Evolutionary conservation across 2,329 filamentous ascomycete species (phyloP), one percentile per base, ranked within the genome.

Genomic region (Colletotrichum melonis): DNA sequence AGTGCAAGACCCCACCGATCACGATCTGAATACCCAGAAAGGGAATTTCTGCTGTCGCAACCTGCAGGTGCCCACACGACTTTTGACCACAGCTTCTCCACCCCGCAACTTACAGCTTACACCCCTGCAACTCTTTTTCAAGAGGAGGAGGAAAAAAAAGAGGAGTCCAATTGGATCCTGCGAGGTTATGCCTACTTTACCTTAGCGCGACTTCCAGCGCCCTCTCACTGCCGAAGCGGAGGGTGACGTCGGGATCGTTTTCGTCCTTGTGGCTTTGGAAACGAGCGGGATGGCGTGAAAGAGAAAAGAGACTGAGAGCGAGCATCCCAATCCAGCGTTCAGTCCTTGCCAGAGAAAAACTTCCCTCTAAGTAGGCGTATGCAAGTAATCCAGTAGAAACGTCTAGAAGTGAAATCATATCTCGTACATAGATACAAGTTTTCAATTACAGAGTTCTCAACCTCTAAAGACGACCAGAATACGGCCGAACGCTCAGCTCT

Each of bases 1-100:
- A 55, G 65, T 66, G 42, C 60, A 57, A 35, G 38, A 4, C 14
- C 24, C 64, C 54, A 28, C 59, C 35, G 35, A 49, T 28, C 19
- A 60, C 74, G 74, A 75, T 74, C 60, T 74, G 74, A 65, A 67
- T 75, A 74, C 74, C 72, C 72, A 75, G 64, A 75, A 72, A 42
- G 74, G 74, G 67, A 75, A 74, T 60, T 24, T 71, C 38, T 38
- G 67, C 60, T 65, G 66, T 35, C 52, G 28, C 63, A 26, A 38
- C 30, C 22, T 22, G 28, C 42, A n/a, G 28, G 60, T 54, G n/a
- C 46, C 60, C 60, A 52, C 42, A 52, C 19, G 11, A n/a, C 63
- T 8, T 5, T 19, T n/a, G 32, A 63, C 49, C 64, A 66, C 11
- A 32, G 62, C 59, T 38, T 35, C 65, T 22, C 42, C 42, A 8